Conservation (phyloP, 805 yeast genomes). For the Saturnispora silvae region DNA sequence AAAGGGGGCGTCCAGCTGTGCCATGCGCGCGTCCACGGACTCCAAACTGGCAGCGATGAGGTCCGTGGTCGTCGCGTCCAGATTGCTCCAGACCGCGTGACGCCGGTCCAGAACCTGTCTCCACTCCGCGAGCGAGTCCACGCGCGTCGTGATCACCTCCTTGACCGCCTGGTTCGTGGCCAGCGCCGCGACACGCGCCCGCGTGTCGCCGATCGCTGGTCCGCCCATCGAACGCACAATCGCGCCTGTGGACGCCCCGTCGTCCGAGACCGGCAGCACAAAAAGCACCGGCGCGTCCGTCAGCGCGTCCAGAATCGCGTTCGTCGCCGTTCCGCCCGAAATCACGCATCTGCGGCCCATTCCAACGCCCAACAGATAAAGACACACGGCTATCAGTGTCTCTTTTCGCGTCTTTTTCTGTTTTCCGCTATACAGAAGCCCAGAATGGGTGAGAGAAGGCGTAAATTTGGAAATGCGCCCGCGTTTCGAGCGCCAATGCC, state of each 20-base stretch:
- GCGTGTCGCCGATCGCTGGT: conserved; percentile 87
- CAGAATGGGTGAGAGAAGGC: too few relatives aligned
- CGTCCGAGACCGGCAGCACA: conserved; percentile 77
- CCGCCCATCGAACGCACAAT: conserved; percentile 81
- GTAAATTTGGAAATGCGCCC: too few relatives aligned
- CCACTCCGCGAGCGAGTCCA: conserved; percentile 45
- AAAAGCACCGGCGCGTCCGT: conserved; percentile 33
- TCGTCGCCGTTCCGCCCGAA: conserved; percentile 88
- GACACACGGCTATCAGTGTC: too few relatives aligned
- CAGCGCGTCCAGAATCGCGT: conserved; percentile 56
- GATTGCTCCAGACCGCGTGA: background rate
- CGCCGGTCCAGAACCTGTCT: conserved; percentile 37
- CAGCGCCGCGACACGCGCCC: conserved; percentile 70
- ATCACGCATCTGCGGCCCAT: conserved; percentile 22
- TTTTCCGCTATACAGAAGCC: too few relatives aligned
- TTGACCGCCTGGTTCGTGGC: conserved; percentile 37
- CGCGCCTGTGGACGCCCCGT: conserved; percentile 93
- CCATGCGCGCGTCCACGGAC: background rate
- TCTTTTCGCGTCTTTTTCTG: too few relatives aligned
- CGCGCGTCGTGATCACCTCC: background rate
- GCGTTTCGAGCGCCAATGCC: too few relatives aligned
- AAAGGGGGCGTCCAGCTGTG: conserved; percentile 9
- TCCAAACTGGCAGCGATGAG: background rate
- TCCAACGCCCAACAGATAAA: too few relatives aligned
- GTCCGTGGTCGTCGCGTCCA: background rate